Conservation (phyloP, 2,329 filamentous ascomycete species). For the Acrocalymma vagum region DNA sequence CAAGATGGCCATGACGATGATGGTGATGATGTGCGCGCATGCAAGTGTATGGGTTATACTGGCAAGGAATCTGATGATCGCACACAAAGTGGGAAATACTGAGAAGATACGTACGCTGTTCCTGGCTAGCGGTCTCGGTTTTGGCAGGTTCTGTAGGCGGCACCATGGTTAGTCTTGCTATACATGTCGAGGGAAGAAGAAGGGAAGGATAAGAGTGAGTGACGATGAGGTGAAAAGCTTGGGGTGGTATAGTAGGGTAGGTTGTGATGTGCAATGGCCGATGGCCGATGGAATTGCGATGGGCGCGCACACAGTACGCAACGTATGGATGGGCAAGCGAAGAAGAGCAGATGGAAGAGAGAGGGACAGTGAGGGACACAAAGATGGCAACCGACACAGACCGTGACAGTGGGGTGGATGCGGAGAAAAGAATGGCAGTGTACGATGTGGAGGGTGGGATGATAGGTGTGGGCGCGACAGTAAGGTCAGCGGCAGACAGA, state of each 20-base stretch:
- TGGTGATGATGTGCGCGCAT: background rate
- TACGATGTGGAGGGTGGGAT: conserved; percentile 7
- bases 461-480: conserved; percentile 3
- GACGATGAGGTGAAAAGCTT: no score
- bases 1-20: conserved; percentile 16
- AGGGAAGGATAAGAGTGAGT: no score
- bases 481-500: conserved; percentile 5
- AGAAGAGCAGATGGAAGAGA: no score
- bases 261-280: no score
- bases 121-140: conserved; percentile 28
- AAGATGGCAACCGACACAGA: no score
- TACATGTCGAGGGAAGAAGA: conserved; percentile 12
- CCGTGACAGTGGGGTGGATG: no score
- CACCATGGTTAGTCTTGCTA: conserved; percentile 27
- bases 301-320: conserved; percentile 20
- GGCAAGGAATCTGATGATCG: background rate
- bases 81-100: conserved; percentile 1
- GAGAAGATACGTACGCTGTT: conserved; percentile 31
- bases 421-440: no score
- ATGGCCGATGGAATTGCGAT: no score
- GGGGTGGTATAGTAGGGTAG: no score
- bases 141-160: conserved; percentile 33
- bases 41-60: no score
- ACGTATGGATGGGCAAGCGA: no score
- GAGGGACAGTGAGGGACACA: no score